These are phyloP conservation scores for Entomortierella beljakovae DNA, from an alignment of 192 early-diverging fungal genomes.

Conservation along the genomic window DNA sequence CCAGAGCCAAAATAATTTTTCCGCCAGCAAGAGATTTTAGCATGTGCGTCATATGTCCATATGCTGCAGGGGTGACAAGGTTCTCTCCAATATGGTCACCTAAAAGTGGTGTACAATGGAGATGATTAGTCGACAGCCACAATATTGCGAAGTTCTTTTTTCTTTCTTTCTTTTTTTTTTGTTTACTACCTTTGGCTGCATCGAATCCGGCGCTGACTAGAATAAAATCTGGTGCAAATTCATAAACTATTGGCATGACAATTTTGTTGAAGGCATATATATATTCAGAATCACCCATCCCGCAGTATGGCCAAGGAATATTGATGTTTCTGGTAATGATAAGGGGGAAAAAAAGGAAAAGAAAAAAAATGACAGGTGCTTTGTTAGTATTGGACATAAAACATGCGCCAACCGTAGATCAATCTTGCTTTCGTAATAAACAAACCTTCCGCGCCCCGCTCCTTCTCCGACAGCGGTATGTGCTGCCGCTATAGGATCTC, in stretches of 20 bases:
- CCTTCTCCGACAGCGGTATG: slow-evolving; percentile 66
- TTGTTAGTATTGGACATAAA: too few relatives aligned
- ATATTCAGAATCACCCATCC: slow-evolving; percentile 90
- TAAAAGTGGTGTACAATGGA: background rate
- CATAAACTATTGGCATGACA: slow-evolving; percentile 83
- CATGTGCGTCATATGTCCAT: slow-evolving; percentile 89
- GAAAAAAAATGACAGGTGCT: background rate
- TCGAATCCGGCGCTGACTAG: slow-evolving; percentile 94
- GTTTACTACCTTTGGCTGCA: slow-evolving; percentile 68
- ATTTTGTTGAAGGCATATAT: slow-evolving; percentile 83
- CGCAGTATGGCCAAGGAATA: slow-evolving; percentile 82
- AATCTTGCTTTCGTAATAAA: background rate
- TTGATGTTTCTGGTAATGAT: slow-evolving; percentile 82
- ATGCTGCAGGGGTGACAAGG: slow-evolving; percentile 81
- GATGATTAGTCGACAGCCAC: background rate
- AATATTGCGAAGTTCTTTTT: too few relatives aligned
- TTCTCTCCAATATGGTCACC: slow-evolving; percentile 90
- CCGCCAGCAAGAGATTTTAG: slow-evolving; percentile 76
- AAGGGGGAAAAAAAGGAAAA: too few relatives aligned
- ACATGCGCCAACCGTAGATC: too few relatives aligned
- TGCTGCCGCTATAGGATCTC: slow-evolving; percentile 62
- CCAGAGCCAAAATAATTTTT: slow-evolving; percentile 82
- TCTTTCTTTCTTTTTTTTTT: background rate
- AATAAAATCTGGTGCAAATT: slow-evolving; percentile 88
- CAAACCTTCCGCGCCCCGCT: slow-evolving; percentile 70